A percentile compares a stretch with the other conserved stretches of the same genome.
phyloP scores from a whole-genome alignment of 345 rosid species.

The Linum usitatissimum region DNA sequence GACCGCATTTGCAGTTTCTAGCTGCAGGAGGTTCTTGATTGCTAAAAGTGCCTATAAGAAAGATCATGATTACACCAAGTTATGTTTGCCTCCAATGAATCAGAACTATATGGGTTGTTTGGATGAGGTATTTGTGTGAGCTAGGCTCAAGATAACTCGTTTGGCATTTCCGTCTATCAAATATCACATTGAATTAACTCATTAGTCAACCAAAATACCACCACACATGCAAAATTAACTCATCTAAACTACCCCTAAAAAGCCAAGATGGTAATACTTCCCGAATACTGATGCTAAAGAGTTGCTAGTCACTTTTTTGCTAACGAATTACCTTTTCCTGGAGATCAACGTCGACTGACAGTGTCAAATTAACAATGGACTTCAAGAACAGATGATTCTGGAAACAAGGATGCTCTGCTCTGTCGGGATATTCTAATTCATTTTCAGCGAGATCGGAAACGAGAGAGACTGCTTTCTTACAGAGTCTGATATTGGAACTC shows the following conservation, averaged over 20 bases:
- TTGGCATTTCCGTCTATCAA: too few species aligned
- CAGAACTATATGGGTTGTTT: too few species aligned
- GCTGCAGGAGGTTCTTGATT: conserved; percentile 63
- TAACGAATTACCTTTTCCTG: conserved; percentile 66
- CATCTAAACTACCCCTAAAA: too few species aligned
- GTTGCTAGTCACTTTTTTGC: neutral
- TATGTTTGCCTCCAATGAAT: neutral
- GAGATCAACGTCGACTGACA: conserved; percentile 63
- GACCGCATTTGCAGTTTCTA: conserved; percentile 41
- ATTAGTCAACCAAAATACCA: too few species aligned
- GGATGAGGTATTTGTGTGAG: too few species aligned
- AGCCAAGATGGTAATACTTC: too few species aligned
- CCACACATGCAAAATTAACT: too few species aligned
- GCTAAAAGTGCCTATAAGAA: conserved; percentile 61
- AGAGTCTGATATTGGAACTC: conserved; percentile 52
- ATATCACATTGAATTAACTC: too few species aligned
- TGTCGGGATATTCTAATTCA: conserved; percentile 41
- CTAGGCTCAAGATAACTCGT: too few species aligned
- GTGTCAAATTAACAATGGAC: conserved; percentile 60
- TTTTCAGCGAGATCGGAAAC: conserved; percentile 64
- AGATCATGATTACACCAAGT: neutral
- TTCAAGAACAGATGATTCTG: conserved; percentile 49
- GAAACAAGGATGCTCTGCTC: conserved; percentile 41
- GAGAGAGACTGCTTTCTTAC: conserved; percentile 62
- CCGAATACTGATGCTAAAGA: too few species aligned